Conservation (phyloP, 2,329 filamentous ascomycete species). For the Neopestalotiopsis rosae region DNA sequence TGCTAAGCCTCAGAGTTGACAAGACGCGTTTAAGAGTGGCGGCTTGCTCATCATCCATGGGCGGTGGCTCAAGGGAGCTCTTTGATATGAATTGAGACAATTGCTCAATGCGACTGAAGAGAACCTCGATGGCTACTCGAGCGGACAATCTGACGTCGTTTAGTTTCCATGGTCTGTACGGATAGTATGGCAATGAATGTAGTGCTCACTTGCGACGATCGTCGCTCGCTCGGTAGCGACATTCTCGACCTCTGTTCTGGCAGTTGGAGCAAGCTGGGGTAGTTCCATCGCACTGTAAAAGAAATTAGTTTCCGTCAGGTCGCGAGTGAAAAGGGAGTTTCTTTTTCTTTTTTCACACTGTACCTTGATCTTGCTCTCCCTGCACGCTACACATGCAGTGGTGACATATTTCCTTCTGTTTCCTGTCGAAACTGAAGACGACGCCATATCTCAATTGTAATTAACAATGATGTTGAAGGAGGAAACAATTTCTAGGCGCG, state of each 20-base stretch:
- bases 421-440: background rate
- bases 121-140: background rate
- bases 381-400: background rate
- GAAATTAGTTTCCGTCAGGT: background rate
- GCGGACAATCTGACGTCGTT: slow-evolving; percentile 3
- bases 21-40: background rate
- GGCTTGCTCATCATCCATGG: background rate
- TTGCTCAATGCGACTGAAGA: slow-evolving; percentile 5
- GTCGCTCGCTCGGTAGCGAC: slow-evolving; percentile 5
- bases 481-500: too few species aligned
- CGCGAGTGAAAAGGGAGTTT: background rate
- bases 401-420: background rate
- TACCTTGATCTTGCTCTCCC: slow-evolving; percentile 9
- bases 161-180: too few species aligned
- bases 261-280: slow-evolving; percentile 6
- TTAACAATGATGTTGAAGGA: too few species aligned
- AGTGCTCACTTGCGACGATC: slow-evolving; percentile 2
- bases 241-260: slow-evolving; percentile 7
- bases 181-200: background rate
- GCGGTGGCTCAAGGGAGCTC: background rate
- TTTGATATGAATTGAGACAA: slow-evolving; percentile 1
- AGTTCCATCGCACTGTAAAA: slow-evolving; percentile 7
- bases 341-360: background rate
- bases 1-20: background rate
- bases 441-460: background rate